Conservation (phyloP, 2,329 filamentous ascomycete genomes). For the Dendrostoma leiphaemia region DNA sequence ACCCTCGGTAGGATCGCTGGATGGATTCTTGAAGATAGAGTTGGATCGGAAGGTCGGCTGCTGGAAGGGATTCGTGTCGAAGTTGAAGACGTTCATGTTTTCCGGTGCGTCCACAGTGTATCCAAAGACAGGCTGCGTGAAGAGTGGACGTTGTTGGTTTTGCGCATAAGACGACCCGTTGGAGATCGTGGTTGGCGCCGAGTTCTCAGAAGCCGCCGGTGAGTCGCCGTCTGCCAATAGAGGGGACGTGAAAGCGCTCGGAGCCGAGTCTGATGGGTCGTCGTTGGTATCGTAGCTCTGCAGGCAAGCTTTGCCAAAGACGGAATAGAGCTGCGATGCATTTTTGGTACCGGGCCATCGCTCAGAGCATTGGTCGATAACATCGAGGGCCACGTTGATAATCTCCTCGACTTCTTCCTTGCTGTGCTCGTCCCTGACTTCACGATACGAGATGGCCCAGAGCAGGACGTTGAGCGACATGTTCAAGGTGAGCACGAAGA, state of each 20-base stretch:
- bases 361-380: slow-evolving; percentile 76
- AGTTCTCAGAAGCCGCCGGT: slow-evolving; percentile 40
- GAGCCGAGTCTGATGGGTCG: slow-evolving; percentile 33
- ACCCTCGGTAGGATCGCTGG: slow-evolving; percentile 52
- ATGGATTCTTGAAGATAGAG: slow-evolving; percentile 63
- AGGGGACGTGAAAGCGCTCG: slow-evolving; percentile 42
- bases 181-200: slow-evolving; percentile 33
- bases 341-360: slow-evolving; percentile 89
- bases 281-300: slow-evolving; percentile 75
- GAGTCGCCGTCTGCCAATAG: slow-evolving; percentile 49
- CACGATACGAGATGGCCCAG: slow-evolving; percentile 86
- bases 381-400: slow-evolving; percentile 72
- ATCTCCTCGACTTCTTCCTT: slow-evolving; percentile 75
- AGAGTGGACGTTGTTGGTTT: slow-evolving; percentile 35
- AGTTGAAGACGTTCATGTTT: slow-evolving; percentile 45
- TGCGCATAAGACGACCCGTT: slow-evolving; percentile 20
- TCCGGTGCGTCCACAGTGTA: slow-evolving; percentile 58
- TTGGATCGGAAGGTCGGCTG: slow-evolving; percentile 63
- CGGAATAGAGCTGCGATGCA: slow-evolving; percentile 81
- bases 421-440: slow-evolving; percentile 71
- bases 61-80: slow-evolving; percentile 39
- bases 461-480: slow-evolving; percentile 89
- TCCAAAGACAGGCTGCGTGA: slow-evolving; percentile 55
- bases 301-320: slow-evolving; percentile 80
- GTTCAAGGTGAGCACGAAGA: slow-evolving; percentile 85